Conservation (phyloP, 2,329 filamentous ascomycete genomes). For the Fusarium sp. region DNA sequence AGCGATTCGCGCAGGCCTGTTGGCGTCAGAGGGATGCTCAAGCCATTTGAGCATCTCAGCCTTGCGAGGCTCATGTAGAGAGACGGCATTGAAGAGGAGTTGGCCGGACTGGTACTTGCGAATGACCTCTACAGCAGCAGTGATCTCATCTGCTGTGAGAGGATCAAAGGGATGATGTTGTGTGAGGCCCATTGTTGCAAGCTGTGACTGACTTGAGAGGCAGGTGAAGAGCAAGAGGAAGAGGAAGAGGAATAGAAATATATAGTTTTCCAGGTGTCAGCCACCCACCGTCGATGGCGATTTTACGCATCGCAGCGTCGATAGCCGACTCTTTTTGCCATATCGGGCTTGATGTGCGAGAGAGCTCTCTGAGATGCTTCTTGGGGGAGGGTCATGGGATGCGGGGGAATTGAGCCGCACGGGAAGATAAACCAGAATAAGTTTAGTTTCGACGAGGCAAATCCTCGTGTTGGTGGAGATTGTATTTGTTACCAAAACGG, state of each 20-base stretch:
- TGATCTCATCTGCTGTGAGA: conserved; percentile 74
- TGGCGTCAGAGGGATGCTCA: conserved; percentile 67
- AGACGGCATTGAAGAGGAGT: conserved; percentile 87
- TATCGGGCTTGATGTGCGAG: conserved; percentile 27
- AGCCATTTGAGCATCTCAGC: conserved; percentile 85
- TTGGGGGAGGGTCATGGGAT: conserved; percentile 1
- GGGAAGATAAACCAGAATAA: conserved; percentile 38
- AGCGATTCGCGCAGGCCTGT: conserved; percentile 76
- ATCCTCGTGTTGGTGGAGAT: background rate
- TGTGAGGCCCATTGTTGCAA: conserved; percentile 25
- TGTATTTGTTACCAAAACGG: conserved; percentile 19
- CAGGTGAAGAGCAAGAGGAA: background rate
- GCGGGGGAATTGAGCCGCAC: conserved; percentile 29
- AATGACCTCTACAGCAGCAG: conserved; percentile 73
- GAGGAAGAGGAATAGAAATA: conserved; percentile 5
- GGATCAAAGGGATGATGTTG: conserved; percentile 46
- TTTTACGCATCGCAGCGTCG: conserved; percentile 7
- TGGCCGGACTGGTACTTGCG: conserved; percentile 72
- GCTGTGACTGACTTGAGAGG: background rate
- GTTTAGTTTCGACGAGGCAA: conserved; percentile 16
- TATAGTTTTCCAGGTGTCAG: conserved; percentile 24
- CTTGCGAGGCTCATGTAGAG: conserved; percentile 86
- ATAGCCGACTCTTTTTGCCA: conserved; percentile 39
- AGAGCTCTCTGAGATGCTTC: background rate
- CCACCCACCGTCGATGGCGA: conserved; percentile 4